Evolutionary conservation across 2,329 filamentous ascomycete genomes (phyloP).

Genomic region (Penicillium occitanis): DNA sequence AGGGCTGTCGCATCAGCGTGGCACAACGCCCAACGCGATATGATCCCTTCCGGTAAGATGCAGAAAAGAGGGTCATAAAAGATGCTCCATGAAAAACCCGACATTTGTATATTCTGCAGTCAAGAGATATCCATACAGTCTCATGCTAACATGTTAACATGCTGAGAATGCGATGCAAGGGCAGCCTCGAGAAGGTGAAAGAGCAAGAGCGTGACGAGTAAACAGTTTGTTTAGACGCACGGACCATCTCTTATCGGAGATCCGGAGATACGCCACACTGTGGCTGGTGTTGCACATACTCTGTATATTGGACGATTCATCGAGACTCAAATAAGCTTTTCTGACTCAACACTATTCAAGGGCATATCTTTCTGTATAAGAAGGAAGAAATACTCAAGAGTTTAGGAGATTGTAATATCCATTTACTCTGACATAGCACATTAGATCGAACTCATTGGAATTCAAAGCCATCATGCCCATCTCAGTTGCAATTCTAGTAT

Average conservation of each 20-base stretch:
- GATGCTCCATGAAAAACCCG: not conserved
- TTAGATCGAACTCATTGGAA: not conserved
- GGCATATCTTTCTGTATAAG: not conserved
- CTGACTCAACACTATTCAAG: not conserved
- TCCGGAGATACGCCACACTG: slow-evolving; percentile 4
- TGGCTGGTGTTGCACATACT: not conserved
- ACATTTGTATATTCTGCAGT: slow-evolving; percentile 1
- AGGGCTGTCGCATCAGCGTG: slow-evolving; percentile 3
- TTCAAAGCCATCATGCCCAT: not conserved
- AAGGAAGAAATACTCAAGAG: not conserved
- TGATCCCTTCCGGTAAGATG: slow-evolving; percentile 8
- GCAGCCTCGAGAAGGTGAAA: not conserved
- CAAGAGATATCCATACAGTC: not conserved
- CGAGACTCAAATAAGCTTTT: not conserved
- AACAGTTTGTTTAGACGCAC: slow-evolving; percentile 6
- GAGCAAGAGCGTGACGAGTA: not conserved
- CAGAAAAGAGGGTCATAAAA: slow-evolving; percentile 10
- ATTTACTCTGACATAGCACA: not conserved
- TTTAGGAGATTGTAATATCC: not conserved
- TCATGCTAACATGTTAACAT: not conserved
- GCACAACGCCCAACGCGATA: not conserved
- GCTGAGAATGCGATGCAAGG: not conserved
- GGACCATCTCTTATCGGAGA: not conserved
- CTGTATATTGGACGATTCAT: no score
- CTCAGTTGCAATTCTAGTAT: not conserved